Conservation (phyloP, 768 basidiomycete species). For the Collybia sordida region DNA sequence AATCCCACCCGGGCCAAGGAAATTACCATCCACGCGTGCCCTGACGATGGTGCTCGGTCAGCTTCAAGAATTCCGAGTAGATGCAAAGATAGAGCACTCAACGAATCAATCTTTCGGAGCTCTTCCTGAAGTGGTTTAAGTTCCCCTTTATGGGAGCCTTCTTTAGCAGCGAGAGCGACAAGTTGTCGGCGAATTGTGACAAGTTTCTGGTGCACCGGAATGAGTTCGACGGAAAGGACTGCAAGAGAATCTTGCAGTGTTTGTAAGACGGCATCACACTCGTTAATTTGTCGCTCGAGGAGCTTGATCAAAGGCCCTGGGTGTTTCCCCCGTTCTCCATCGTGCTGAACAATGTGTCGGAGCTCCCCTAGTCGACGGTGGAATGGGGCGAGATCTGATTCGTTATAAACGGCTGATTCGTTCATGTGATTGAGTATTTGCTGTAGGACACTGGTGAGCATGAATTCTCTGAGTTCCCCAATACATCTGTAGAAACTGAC, state of each 20-base stretch:
- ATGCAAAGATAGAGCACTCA: slow-evolving; percentile 45
- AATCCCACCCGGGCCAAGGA: slow-evolving; percentile 85
- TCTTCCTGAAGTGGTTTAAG: slow-evolving; percentile 91
- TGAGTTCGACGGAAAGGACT: slow-evolving; percentile 85
- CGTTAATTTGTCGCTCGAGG: slow-evolving; percentile 86
- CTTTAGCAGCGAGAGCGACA: slow-evolving; percentile 84
- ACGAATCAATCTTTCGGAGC: slow-evolving; percentile 93
- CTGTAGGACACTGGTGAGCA: slow-evolving; percentile 40
- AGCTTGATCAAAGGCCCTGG: slow-evolving; percentile 86
- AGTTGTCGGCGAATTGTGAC: slow-evolving; percentile 88
- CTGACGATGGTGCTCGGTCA: slow-evolving; percentile 33
- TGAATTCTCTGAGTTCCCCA: neutral
- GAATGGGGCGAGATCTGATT: slow-evolving; percentile 87
- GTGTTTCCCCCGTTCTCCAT: slow-evolving; percentile 78
- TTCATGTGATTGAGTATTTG: slow-evolving; percentile 96
- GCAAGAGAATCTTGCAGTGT: slow-evolving; percentile 83
- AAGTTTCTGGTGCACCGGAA: slow-evolving; percentile 87
- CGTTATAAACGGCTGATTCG: slow-evolving; percentile 93
- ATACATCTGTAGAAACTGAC: slow-evolving; percentile 50
- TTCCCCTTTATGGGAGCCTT: slow-evolving; percentile 81
- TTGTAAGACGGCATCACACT: slow-evolving; percentile 79
- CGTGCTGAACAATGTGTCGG: slow-evolving; percentile 82
- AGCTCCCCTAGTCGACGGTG: slow-evolving; percentile 78
- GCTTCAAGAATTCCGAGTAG: slow-evolving; percentile 10
- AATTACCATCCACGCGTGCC: slow-evolving; percentile 94